A percentile compares a stretch with the other conserved stretches of the same genome.
Conservation (phyloP, 768 basidiomycete species). For the Hygrocybe punicea region DNA sequence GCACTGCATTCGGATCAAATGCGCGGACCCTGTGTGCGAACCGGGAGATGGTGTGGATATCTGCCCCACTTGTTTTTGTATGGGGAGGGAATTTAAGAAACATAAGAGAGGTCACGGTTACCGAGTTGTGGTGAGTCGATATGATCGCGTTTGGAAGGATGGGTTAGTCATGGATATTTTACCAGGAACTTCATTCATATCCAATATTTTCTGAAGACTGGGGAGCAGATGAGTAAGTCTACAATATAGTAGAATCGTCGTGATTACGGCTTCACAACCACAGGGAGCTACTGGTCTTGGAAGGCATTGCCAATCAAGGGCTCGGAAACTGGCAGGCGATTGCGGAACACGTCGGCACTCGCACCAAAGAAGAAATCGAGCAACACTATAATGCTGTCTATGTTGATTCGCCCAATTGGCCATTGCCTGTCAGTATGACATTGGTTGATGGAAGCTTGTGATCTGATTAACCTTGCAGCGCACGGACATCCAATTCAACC, state of each 20-base stretch:
- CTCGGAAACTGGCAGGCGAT: constrained; percentile 97
- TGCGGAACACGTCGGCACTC: constrained; percentile 89
- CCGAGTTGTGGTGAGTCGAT: constrained; percentile 73
- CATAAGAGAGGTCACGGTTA: constrained; percentile 89
- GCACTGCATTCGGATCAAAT: constrained; percentile 95
- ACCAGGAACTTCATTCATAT: constrained; percentile 90
- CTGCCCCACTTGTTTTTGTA: constrained; percentile 89
- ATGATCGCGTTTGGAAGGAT: not conserved
- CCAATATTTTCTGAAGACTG: constrained; percentile 94
- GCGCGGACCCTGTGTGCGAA: constrained; percentile 73
- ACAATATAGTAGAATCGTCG: not conserved
- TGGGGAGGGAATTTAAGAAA: constrained; percentile 81
- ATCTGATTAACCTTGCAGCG: constrained; percentile 29
- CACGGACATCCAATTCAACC: constrained; percentile 62
- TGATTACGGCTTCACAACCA: constrained; percentile 1
- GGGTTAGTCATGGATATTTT: not conserved
- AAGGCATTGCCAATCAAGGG: constrained; percentile 83
- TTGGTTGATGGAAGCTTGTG: constrained; percentile 22
- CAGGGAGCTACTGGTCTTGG: constrained; percentile 86
- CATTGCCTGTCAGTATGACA: constrained; percentile 58
- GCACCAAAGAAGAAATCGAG: constrained; percentile 91
- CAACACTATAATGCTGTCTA: constrained; percentile 83
- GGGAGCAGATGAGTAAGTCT: constrained; percentile 92
- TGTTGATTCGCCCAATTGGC: constrained; percentile 74
- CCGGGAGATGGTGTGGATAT: constrained; percentile 80